Evolutionary conservation across 208 protist species (phyloP), one percentile per base, ranked within the genome.

Genomic region (Acanthamoeba sp.): DNA sequence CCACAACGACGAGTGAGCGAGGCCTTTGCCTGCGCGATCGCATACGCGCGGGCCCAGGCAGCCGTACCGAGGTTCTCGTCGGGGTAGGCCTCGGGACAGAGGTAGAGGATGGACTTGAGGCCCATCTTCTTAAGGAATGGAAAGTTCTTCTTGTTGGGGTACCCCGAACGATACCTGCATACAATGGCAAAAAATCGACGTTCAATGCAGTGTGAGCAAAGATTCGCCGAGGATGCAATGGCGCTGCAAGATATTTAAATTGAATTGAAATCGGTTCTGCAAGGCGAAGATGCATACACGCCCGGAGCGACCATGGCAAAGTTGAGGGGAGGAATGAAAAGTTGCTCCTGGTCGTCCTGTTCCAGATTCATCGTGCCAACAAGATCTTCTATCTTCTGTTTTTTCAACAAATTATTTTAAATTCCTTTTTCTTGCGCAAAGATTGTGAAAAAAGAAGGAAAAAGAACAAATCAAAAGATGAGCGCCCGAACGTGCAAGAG

Each of bases 101-200:
- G 48, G 40, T 96, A 88, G 9, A 99, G 93, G 66, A 99, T 98
- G 57, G 98, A 99, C 88, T 98, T 98, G 16, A 99, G 96, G 20
- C 97, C 96, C 32, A 99, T 94, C 32, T 98, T 98, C 52, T 99
- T 98, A 0, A 99, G 96, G 92, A 99, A 99, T 29, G 97, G 97
- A 93, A 98, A 99, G 96, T 99, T 99, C 93, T 99, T 99, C 94
- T 98, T 98, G 45, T 98, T 99, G 24, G 99, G 99, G 95, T 99
- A 99, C 29, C 98, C 98, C 62, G 97, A 98, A 36, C 99, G 97
- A 42, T 78, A 78, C 29, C 69, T 78, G 36, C 45, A n/a, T n/a
- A n/a, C n/a, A n/a, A n/a, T n/a, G n/a, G n/a, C n/a, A n/a, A n/a
- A n/a, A n/a, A n/a, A n/a, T n/a, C n/a, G n/a, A n/a, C n/a, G n/a